Percentiles rank a stretch among this genome's conserved stretches.
Evolutionary conservation across 1,284 basidiomycete species (phyloP).

Genomic region (Malassezia brasiliensis): DNA sequence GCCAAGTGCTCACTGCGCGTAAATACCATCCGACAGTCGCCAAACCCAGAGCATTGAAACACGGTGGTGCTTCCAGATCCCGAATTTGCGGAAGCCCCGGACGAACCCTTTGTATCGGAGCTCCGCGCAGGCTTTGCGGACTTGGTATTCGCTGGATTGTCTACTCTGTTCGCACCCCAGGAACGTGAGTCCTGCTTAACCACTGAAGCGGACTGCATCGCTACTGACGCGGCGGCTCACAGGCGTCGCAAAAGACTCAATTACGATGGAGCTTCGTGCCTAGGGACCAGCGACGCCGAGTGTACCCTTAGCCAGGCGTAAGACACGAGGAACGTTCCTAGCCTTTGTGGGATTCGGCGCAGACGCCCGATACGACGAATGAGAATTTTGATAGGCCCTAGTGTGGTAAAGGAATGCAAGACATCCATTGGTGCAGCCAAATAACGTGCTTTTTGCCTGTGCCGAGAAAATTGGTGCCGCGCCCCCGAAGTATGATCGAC

Average conservation of each 20-base stretch:
- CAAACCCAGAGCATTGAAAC: slow-evolving; percentile 87
- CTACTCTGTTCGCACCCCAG: not conserved
- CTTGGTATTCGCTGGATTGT: not conserved
- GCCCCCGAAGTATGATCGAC: too few relatives aligned
- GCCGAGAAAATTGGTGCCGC: too few relatives aligned
- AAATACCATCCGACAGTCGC: slow-evolving; percentile 92
- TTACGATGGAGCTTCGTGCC: too few relatives aligned
- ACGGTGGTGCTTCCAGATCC: slow-evolving; percentile 39
- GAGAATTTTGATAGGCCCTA: too few relatives aligned
- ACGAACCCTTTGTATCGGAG: not conserved
- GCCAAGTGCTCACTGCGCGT: slow-evolving; percentile 88
- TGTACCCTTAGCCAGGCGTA: not conserved
- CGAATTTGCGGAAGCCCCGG: not conserved
- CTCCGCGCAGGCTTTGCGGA: not conserved
- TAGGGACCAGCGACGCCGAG: too few relatives aligned
- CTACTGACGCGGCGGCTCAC: too few relatives aligned
- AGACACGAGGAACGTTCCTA: not conserved
- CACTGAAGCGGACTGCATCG: too few relatives aligned
- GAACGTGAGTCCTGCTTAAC: not conserved
- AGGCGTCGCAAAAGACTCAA: too few relatives aligned
- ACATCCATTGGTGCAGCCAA: too few relatives aligned
- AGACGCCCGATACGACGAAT: too few relatives aligned
- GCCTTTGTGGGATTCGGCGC: not conserved
- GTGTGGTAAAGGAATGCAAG: too few relatives aligned
- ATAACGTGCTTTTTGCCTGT: too few relatives aligned